Conservation (phyloP, 1,139 yeast species). For the Debaryomyces coudertii region DNA sequence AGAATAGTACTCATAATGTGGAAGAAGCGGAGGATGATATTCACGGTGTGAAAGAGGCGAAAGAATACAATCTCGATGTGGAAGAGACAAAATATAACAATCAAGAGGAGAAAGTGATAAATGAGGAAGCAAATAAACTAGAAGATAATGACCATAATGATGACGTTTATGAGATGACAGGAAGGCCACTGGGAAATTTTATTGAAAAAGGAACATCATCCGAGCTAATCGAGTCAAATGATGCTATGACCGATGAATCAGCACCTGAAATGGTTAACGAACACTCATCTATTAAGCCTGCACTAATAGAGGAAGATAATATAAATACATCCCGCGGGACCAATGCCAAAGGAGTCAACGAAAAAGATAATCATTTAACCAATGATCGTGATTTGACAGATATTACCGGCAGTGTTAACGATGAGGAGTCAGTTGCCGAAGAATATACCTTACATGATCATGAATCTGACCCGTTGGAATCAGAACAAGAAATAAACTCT, state of each 20-base stretch:
- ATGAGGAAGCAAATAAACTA: constrained; percentile 1
- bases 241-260: background rate
- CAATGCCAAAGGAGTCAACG: background rate
- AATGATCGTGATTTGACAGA: constrained; percentile 17
- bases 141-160: too few relatives aligned
- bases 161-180: constrained; percentile 12
- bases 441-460: constrained; percentile 16
- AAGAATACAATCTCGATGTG: too few relatives aligned
- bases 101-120: background rate
- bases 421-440: constrained; percentile 19
- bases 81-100: constrained; percentile 1
- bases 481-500: background rate
- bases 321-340: background rate
- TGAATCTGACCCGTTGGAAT: background rate
- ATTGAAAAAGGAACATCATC: background rate
- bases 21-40: constrained; percentile 6
- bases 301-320: background rate
- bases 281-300: background rate
- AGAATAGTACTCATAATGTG: constrained; percentile 7
- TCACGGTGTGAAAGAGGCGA: constrained; percentile 3
- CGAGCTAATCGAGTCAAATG: constrained; percentile 5
- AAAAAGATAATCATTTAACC: background rate
- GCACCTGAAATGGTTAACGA: constrained; percentile 10
- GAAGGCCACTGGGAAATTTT: background rate
- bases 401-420: constrained; percentile 20